Evolutionary conservation across 2,329 filamentous ascomycete species (phyloP).

Genomic region (Thielaviopsis cerberus): DNA sequence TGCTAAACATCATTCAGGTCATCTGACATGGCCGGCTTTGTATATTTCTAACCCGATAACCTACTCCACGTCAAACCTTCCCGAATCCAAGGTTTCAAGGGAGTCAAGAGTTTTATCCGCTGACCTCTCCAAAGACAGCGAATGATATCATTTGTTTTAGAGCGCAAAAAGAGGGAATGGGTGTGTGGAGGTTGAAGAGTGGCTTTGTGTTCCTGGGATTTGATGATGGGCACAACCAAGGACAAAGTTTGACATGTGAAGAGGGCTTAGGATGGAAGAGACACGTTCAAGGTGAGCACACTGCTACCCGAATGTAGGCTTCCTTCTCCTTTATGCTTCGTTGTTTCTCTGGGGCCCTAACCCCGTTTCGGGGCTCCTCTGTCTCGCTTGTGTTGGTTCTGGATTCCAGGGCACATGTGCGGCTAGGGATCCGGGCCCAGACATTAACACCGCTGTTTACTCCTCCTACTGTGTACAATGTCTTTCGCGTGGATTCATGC

Average conservation of each 20-base stretch:
- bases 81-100: background rate
- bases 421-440: background rate
- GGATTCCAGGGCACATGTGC: background rate
- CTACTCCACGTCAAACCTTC: background rate
- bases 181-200: background rate
- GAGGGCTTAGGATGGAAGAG: too few relatives aligned
- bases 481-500: background rate
- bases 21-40: background rate
- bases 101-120: background rate
- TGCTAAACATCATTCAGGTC: background rate
- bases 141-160: background rate
- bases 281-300: too few relatives aligned
- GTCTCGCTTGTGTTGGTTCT: background rate
- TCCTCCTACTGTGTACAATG: background rate
- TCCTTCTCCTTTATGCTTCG: too few relatives aligned
- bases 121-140: background rate
- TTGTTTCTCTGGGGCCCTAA: too few relatives aligned
- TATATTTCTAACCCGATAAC: background rate
- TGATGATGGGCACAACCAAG: too few relatives aligned
- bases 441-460: background rate
- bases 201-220: background rate
- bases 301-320: background rate
- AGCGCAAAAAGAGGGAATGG: background rate
- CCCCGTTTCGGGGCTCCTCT: background rate
- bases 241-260: background rate